phyloP scores from a whole-genome alignment of 495 filamentous ascomycete species.

The Aspergillus ellipticus region DNA sequence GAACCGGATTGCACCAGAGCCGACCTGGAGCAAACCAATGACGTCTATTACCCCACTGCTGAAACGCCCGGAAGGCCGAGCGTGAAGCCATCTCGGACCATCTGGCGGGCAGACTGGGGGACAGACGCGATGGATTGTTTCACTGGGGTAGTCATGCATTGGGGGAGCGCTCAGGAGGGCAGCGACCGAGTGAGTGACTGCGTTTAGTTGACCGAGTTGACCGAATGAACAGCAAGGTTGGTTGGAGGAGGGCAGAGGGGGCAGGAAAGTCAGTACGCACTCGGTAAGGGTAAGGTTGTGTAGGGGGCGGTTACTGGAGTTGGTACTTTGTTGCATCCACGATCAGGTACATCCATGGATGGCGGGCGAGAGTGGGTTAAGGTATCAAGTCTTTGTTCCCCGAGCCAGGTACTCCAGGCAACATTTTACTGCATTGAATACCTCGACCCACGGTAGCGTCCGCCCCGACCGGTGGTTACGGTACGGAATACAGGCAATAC shows the following conservation, averaged over 20 bases:
- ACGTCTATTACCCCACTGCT: slow-evolving; percentile 11
- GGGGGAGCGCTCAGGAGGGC: background rate
- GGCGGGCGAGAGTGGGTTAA: background rate
- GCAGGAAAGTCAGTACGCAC: background rate
- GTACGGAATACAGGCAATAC: too few relatives aligned
- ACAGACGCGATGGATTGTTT: background rate
- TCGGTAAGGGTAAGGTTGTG: too few relatives aligned
- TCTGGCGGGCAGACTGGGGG: background rate
- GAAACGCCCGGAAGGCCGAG: slow-evolving; percentile 8
- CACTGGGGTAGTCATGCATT: slow-evolving; percentile 1
- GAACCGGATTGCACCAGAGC: slow-evolving; percentile 1
- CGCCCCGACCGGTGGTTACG: background rate
- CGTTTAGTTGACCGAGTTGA: too few relatives aligned
- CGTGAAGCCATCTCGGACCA: background rate
- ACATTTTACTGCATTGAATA: background rate
- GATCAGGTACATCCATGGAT: background rate
- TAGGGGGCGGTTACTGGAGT: background rate
- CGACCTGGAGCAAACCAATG: slow-evolving; percentile 5
- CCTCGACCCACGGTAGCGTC: background rate
- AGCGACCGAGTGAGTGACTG: too few relatives aligned
- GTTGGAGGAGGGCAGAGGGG: background rate
- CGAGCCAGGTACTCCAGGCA: background rate
- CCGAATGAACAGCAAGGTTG: background rate
- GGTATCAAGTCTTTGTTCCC: background rate
- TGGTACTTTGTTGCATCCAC: background rate